Base-by-base conservation (phyloP, 192 early-diverging fungal genomes). In the Borealophlyctis nickersoniae region DNA sequence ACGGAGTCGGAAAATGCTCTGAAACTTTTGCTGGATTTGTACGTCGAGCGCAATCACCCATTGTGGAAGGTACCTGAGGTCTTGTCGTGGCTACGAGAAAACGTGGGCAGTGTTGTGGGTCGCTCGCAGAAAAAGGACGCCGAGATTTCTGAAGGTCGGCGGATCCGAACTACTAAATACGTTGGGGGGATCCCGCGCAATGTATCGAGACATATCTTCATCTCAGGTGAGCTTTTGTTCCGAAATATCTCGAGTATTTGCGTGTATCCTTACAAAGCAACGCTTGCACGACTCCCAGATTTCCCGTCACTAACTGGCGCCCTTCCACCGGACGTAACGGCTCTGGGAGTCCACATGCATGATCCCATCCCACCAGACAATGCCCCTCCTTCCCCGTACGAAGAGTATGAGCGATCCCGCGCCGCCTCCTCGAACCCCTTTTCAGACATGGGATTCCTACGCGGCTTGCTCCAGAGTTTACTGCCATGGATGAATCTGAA, bases 31-130 rank as follows among this genome's bases (percentile, higher is more conserved):
- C 74, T 90, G 36, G 72, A 81, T 24, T 70, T 92, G 62, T 94
- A 87, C 75, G 85, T 88, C 4, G 89, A 93, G 71, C 75, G 88
- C 29, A 84, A 73, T 49, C 79, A 82, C 61, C 72, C 89, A 34
- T 70, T 94, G 36, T 97, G 92, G 89, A 92, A 93, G 51, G 86
- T 89, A 50, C 90, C 92, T 2, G 89, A 93, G 55, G 77, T 83
- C 13, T 58, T 81, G 23, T 59, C 67, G 0, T 82, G 76, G 74
- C 51, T 85, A 19, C 58, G 71, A 16, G 51, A 63, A 49, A 66
- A 65, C 22, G 67, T 63, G 1, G 4, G 16, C 9, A 26, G 24
- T 9, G 52, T 74, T 34, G 52, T 60, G 5, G 39, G 3, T 9
- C 52, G 14, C 14, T 13, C 2, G 26, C 2, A 31, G 22, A 4